phyloP scores from a whole-genome alignment of 768 basidiomycete species.

The Boletus sensibilis region DNA sequence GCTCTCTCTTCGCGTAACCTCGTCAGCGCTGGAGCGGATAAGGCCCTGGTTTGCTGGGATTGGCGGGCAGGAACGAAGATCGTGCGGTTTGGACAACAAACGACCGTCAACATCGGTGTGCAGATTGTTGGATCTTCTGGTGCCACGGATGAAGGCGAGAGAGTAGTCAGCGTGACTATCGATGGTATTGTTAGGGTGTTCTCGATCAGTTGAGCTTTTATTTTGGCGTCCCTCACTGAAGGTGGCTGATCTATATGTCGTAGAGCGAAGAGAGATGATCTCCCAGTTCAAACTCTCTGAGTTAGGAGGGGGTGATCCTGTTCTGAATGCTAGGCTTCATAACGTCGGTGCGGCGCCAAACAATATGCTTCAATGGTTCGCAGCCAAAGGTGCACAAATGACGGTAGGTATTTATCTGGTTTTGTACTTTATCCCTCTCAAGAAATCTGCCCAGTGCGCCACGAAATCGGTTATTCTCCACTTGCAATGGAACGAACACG shows the following conservation, averaged over 20 bases:
- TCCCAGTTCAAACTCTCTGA: conserved; percentile 88
- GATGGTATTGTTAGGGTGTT: conserved; percentile 90
- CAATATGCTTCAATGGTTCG: conserved; percentile 94
- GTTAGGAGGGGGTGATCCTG: conserved; percentile 65
- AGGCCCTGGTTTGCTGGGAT: conserved; percentile 83
- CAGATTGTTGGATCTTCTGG: conserved; percentile 64
- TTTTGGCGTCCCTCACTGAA: not conserved
- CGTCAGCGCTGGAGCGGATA: conserved; percentile 77
- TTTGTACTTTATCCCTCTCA: not conserved
- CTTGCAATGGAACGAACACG: conserved; percentile 80
- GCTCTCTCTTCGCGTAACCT: conserved; percentile 82
- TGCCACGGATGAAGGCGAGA: conserved; percentile 58
- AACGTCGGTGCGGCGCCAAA: conserved; percentile 80
- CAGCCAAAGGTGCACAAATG: conserved; percentile 87
- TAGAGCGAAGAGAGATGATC: conserved; percentile 80
- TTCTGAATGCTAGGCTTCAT: conserved; percentile 63
- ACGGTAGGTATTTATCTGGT: conserved; percentile 51
- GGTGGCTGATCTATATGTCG: conserved; percentile 4
- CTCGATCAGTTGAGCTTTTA: conserved; percentile 69
- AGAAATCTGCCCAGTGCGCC: conserved; percentile 59
- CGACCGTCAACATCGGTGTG: conserved; percentile 87
- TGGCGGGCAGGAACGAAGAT: conserved; percentile 89
- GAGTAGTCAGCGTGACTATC: conserved; percentile 88
- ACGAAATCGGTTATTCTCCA: conserved; percentile 86
- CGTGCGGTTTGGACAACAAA: conserved; percentile 89